Evolutionary conservation across 1,139 yeast genomes (phyloP), one percentile per base, ranked within the genome.

Genomic region (Hansenula sp.): DNA sequence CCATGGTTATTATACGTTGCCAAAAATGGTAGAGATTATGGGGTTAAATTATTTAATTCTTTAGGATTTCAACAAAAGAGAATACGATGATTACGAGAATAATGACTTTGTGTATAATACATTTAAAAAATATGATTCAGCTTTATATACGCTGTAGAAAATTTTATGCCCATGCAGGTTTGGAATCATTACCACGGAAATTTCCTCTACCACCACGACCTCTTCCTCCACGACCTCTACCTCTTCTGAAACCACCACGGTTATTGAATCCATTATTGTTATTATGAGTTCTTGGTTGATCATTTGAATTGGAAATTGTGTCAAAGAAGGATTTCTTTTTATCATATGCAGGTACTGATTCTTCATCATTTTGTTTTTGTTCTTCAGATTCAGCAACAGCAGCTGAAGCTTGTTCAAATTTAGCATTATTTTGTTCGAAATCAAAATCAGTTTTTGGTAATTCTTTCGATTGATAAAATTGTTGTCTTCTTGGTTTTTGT

Each of bases 261-360:
- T 50, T 29, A n/a, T 42, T 36, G 25, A 60, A 61, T 36, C 65
- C 60, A 2, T 86, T 86, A 59, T 53, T 66, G 41, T 55, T 60
- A 52, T 65, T 63, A 11, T 30, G n/a, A n/a, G n/a, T n/a, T 61
- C 64, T 39, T 48, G 57, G 38, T 31, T 56, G 51, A 34, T 64
- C 66, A 13, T 74, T 63, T 8, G 76, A 66, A 8, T 86, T 78
- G 10, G 94, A 83, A 47, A 88, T 75, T 44, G 75, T 77, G 62
- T 88, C 96, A 53, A 88, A 88, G 60, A 88, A 88, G 2, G 95
- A 86, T 12, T 86, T 75, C 52, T 73, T 75, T 56, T 78, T 82
- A 60, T 83, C 74, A 61, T 86, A 86, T 33, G 71, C 75, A 30
- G 64, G 43, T 30, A 50, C 61, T 2, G 44, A 40, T 12, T 44